Base-by-base conservation (phyloP, 805 yeast genomes). In the Cyberlindnera mycetangii region DNA sequence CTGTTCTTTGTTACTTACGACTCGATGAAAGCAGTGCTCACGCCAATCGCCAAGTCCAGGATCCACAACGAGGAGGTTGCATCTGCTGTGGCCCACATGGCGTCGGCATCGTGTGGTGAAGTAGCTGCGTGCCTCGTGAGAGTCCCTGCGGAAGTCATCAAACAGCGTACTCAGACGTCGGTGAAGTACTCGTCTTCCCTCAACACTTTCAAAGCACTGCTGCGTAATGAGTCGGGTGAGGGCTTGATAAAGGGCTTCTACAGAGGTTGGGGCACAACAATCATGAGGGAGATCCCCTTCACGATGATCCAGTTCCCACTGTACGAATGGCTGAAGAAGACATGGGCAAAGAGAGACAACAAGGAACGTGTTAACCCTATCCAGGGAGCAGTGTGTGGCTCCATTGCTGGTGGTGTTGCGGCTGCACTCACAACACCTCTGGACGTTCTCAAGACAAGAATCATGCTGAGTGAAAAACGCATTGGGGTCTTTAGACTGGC, bases 81-180 rank as follows among this genome's bases (percentile, higher is more conserved):
- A 54, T 56, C 51, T 58, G 68, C 77, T 0, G 25, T 72, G 1
- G 75, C 83, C 3, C 98, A 93, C 59, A 93, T 93, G 98, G 47
- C 78, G 2, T 72, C 93, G 19, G 96, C 98, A 1, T 84, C 95
- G 1, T 58, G 81, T 12, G 99, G 99, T 45, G 99, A 93, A 60
- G 72, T 89, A 14, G 84, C 93, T 1, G 99, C 99, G 0, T 93
- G 99, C 64, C 66, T 84, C 46, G 93, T 93, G 2, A 73, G 99
- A 46, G 99, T 93, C 0, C 99, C 99, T 0, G 95, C 96, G 0
- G 99, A 93, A 61, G 95, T 93, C 20, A 81, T 93, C 55, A 93
- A 93, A 66, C 99, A 93, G 67, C 73, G 97, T 46, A 86, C 98
- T 0, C 99, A 93, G 64, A 80, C 96, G 0, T 69, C 80, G 32